phyloP scores from a whole-genome alignment of 192 early-diverging fungal genomes.

The Coemansia sp. region DNA sequence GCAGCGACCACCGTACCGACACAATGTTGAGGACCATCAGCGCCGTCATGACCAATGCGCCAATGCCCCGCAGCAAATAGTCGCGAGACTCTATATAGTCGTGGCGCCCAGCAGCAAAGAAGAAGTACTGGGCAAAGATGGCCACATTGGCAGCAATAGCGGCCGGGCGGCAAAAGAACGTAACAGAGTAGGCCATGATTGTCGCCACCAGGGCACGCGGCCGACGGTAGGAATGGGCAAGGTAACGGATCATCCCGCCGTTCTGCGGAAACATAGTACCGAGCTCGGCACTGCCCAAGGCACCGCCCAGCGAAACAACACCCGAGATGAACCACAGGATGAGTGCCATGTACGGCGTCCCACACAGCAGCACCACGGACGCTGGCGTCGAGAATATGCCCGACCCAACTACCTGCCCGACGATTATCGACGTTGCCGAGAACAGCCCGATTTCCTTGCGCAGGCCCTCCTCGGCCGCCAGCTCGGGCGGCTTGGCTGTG shows the following conservation, averaged over 20 bases:
- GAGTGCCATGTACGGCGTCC: conserved; percentile 61
- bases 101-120: conserved; percentile 36
- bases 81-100: conserved; percentile 23
- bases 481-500: too few species aligned
- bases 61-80: conserved; percentile 49
- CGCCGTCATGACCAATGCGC: conserved; percentile 49
- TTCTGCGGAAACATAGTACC: conserved; percentile 80
- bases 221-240: conserved; percentile 57
- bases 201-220: conserved; percentile 50
- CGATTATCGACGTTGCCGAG: conserved; percentile 61
- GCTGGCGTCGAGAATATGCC: conserved; percentile 78
- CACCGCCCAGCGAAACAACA: conserved; percentile 71
- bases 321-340: conserved; percentile 68
- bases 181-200: conserved; percentile 52
- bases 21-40: conserved; percentile 59
- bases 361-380: conserved; percentile 59
- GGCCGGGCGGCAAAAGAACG: conserved; percentile 49
- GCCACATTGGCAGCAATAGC: conserved; percentile 48
- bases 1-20: conserved; percentile 56
- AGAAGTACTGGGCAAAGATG: conserved; percentile 50
- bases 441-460: conserved; percentile 43
- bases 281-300: conserved; percentile 82
- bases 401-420: conserved; percentile 71
- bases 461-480: conserved; percentile 21
- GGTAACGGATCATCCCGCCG: conserved; percentile 85